These are phyloP conservation scores for Leucogyrophana mollusca DNA, from an alignment of 768 basidiomycete genomes.

Conservation along the genomic window DNA sequence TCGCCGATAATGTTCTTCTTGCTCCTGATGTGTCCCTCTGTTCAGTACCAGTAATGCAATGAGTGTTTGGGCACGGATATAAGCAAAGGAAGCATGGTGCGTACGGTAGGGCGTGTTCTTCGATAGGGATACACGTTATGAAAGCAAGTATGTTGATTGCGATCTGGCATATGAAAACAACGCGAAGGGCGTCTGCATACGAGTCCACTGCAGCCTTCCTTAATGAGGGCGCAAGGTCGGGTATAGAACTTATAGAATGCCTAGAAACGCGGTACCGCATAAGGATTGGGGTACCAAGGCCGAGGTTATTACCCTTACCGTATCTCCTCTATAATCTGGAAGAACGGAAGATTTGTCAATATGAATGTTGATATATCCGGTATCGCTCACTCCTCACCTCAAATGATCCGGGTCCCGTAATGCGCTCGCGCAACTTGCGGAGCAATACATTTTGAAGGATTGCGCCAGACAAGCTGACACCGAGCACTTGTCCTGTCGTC, in stretches of 20 bases:
- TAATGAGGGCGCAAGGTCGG: slow-evolving; percentile 52
- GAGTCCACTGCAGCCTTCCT: slow-evolving; percentile 68
- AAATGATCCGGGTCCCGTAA: slow-evolving; percentile 71
- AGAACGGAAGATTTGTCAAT: slow-evolving; percentile 13
- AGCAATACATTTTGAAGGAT: slow-evolving; percentile 80
- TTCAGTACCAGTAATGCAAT: slow-evolving; percentile 12
- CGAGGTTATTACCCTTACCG: slow-evolving; percentile 43
- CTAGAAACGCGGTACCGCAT: slow-evolving; percentile 34
- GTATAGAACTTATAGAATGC: slow-evolving; percentile 73
- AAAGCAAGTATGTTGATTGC: slow-evolving; percentile 66
- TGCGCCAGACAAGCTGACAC: slow-evolving; percentile 85
- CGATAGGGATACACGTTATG: slow-evolving; percentile 69
- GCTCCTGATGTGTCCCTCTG: slow-evolving; percentile 64
- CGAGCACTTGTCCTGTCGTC: slow-evolving; percentile 93
- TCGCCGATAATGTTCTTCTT: slow-evolving; percentile 54
- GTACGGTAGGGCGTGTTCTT: slow-evolving; percentile 64
- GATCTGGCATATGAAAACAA: slow-evolving; percentile 80
- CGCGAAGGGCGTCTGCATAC: slow-evolving; percentile 76
- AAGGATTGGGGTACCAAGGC: slow-evolving; percentile 15
- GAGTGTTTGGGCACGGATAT: not conserved
- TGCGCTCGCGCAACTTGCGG: slow-evolving; percentile 65
- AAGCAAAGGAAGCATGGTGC: not conserved
- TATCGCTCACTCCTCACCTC: slow-evolving; percentile 57
- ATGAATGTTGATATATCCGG: not conserved
- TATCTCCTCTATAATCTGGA: slow-evolving; percentile 72